phyloP scores from a whole-genome alignment of 1,139 yeast species.

The Casaregolazyma suthepensis region DNA sequence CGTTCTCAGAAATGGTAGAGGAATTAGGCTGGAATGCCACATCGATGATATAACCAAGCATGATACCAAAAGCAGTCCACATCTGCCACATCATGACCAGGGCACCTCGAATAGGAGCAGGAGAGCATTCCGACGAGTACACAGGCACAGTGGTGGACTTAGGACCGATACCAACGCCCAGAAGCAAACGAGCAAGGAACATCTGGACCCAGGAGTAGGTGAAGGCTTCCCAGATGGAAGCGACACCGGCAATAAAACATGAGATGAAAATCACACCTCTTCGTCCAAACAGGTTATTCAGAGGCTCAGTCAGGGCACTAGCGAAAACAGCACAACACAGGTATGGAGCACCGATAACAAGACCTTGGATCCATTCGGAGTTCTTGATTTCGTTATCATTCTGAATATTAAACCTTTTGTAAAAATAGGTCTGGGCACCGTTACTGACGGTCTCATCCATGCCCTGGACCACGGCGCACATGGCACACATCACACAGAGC shows the following conservation, averaged over 20 bases:
- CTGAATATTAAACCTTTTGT: slow-evolving; percentile 48
- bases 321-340: slow-evolving; percentile 64
- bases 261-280: slow-evolving; percentile 68
- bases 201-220: slow-evolving; percentile 69
- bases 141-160: slow-evolving; percentile 79
- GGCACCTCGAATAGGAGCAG: slow-evolving; percentile 71
- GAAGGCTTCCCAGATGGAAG: slow-evolving; percentile 76
- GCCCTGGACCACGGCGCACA: slow-evolving; percentile 91
- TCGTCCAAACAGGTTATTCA: slow-evolving; percentile 61
- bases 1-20: slow-evolving; percentile 42
- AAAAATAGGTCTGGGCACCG: slow-evolving; percentile 75
- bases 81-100: slow-evolving; percentile 86
- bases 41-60: slow-evolving; percentile 69
- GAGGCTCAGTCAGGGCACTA: slow-evolving; percentile 67
- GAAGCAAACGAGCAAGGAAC: slow-evolving; percentile 62
- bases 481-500: slow-evolving; percentile 67
- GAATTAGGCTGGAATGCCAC: slow-evolving; percentile 51
- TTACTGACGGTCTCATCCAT: slow-evolving; percentile 87
- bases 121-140: slow-evolving; percentile 75
- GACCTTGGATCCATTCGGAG: slow-evolving; percentile 64
- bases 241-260: slow-evolving; percentile 55
- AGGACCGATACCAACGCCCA: slow-evolving; percentile 78
- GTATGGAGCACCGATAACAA: slow-evolving; percentile 78
- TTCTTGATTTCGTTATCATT: slow-evolving; percentile 35
- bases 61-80: slow-evolving; percentile 83